Evolutionary conservation across 1,284 basidiomycete species (phyloP).

Genomic region (Trametes versicolor): DNA sequence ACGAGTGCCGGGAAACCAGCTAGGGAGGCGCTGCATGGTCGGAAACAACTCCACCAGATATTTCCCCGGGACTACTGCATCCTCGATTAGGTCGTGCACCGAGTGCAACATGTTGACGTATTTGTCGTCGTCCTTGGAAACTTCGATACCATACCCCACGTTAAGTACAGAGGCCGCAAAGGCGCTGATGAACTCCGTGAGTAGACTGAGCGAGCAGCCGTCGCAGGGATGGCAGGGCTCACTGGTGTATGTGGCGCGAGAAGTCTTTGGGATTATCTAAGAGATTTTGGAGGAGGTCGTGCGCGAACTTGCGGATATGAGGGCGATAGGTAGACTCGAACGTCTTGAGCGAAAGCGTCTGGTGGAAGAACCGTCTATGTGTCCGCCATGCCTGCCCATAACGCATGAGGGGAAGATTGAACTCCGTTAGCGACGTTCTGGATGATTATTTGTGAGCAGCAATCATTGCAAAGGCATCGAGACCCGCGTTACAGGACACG

Average conservation of each 20-base stretch:
- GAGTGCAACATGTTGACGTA: constrained; percentile 15
- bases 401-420: constrained; percentile 6
- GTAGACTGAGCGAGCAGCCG: neutral
- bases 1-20: constrained; percentile 11
- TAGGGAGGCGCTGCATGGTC: constrained; percentile 4
- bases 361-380: constrained; percentile 22
- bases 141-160: constrained; percentile 23
- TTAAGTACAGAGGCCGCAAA: constrained; percentile 18
- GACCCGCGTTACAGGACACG: neutral
- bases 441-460: neutral
- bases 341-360: constrained; percentile 11
- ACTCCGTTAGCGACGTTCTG: constrained; percentile 1
- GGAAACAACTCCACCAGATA: constrained; percentile 14
- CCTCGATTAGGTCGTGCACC: neutral
- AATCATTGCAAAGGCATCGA: no score
- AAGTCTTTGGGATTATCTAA: constrained; percentile 4
- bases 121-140: constrained; percentile 1
- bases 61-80: constrained; percentile 10
- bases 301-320: neutral
- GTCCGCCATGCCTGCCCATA: constrained; percentile 24
- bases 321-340: neutral
- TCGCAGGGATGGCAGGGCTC: neutral
- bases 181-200: constrained; percentile 1
- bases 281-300: constrained; percentile 3
- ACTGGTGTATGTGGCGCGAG: constrained; percentile 15